Base-by-base conservation (phyloP, 1,284 basidiomycete genomes). In the Irpex sp. region DNA sequence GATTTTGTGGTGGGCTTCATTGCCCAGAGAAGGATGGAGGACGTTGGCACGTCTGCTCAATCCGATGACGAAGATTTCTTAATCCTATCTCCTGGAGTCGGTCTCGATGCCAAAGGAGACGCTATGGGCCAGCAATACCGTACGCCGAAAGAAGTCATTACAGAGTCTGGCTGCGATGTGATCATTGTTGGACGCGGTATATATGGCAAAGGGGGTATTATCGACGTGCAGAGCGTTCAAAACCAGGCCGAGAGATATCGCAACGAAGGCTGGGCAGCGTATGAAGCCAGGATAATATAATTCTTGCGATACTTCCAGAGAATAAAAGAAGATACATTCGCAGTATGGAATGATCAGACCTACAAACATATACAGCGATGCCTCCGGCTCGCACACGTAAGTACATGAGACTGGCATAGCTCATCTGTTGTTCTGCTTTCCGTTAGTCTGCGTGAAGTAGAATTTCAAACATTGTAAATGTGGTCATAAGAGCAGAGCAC, bases 161-260 rank as follows among this genome's bases (percentile, higher is more conserved):
- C 84, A 42, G 85, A 91, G 57, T 86, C 84, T 52, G 96, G 94
- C n/a, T 94, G 93, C 73, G 97, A 99, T 77, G 85, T 99, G 33
- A 99, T 99, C 71, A 99, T 99, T 66, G 97, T 99, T 45, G 97
- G 97, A 14, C 80, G 97, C 61, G 97, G 96, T 0, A 90, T 99
- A 58, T 97, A 98, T 74, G 94, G 93, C 16, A 85, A 85, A 63
- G 84, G 86, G 47, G 77, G 82, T 49, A 80, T 84, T 7, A 77
- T 84, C 14, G 78, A 83, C 19, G 82, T 87, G 51, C 79, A 82
- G 35, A 78, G 81, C 60, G 86, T 90, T 48, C 78, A 79, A 66
- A 78, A 77, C 51, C 90, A 94, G 72, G 94, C 94, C 5, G 85
- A 91, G 73, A 81, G 88, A 69, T 99, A 99, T 74, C 85, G 84